These are phyloP conservation scores for Cinnamomum chago DNA, from an alignment of 164 flowering plant genomes.

Conservation along the genomic window DNA sequence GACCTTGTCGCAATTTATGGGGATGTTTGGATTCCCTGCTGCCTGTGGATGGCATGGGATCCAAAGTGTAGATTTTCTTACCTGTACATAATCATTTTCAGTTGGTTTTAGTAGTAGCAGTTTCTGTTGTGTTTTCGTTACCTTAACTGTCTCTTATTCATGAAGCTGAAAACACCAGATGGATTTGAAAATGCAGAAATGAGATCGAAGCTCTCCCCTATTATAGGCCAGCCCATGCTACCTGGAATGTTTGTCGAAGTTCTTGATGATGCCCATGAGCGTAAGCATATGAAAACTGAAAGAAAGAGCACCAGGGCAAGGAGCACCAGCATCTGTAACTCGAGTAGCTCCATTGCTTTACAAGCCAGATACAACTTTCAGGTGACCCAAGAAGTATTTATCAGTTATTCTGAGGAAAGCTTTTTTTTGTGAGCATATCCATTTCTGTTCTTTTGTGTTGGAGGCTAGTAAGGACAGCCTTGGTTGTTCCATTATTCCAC, in stretches of 20 bases:
- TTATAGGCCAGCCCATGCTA: constrained; percentile 56
- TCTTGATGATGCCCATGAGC: constrained; percentile 34
- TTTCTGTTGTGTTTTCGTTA: constrained; percentile 10
- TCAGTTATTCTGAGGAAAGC: background rate
- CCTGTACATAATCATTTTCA: background rate
- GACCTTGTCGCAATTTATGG: background rate
- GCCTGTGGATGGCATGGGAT: too few relatives aligned
- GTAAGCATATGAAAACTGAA: constrained; percentile 17
- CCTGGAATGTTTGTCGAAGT: constrained; percentile 51
- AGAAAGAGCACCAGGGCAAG: constrained; percentile 10
- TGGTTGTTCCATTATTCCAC: background rate
- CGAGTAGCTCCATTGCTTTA: constrained; percentile 22
- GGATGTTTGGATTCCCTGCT: too few relatives aligned
- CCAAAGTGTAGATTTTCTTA: too few relatives aligned
- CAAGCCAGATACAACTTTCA: background rate
- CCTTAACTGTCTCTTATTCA: constrained; percentile 55
- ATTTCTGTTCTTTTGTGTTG: background rate
- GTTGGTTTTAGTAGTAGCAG: background rate
- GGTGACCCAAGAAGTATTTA: background rate
- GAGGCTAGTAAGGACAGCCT: background rate
- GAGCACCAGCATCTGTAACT: constrained; percentile 15
- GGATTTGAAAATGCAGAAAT: constrained; percentile 53
- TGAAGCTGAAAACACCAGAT: constrained; percentile 57
- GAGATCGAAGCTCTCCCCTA: constrained; percentile 59
- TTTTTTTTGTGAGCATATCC: too few relatives aligned